Base-by-base conservation (phyloP, 179 eudicot species). In the Actinidia polygama region DNA sequence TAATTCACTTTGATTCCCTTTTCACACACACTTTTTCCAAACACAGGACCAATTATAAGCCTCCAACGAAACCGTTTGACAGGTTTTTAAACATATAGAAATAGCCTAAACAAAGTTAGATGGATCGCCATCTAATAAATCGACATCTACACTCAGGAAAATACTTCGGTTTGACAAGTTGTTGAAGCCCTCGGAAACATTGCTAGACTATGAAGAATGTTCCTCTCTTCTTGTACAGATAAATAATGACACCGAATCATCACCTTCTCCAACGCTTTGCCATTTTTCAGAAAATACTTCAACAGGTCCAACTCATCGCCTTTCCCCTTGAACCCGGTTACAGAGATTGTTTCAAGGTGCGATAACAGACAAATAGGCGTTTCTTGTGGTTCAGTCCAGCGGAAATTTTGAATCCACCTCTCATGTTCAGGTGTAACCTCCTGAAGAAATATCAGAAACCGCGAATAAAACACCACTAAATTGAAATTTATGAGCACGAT, bases 251-350 rank as follows among this genome's bases (percentile, higher is more conserved):
- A 21, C 46, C 10, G 9, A 62, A 78, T 78, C 23, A 4, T 4
- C 57, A 78, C 24, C 72, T 61, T 15, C n/a, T n/a, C 30, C 55
- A 72, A 57, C 12, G 21, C 55, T 12, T 46, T 2, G 30, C 53
- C 83, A 40, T 46, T 55, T 21, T 51, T 73, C 68, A 80, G 44
- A 44, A 70, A 21, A 70, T 80, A 71, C 77, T 80, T 36, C 8
- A 80, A 10, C 54, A 71, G 40, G 44, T 58, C 16, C 75, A 70
- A 40, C 21, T 80, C 77, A 71, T 23, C 75, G 10, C 6, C 36
- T 9, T 1, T 0, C 21, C 78, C 57, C 10, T n/a, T 10, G 55
- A 46, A 70, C 15, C 44, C 44, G 14, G 3, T 6, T 7, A 71
- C 2, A 55, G 6, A 7, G 21, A 80, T 57, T 44, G 10, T 19